Percentiles rank a stretch among this genome's conserved stretches.
Conservation (phyloP, 2,329 filamentous ascomycete genomes). For the Alternaria novae-zelandiae region DNA sequence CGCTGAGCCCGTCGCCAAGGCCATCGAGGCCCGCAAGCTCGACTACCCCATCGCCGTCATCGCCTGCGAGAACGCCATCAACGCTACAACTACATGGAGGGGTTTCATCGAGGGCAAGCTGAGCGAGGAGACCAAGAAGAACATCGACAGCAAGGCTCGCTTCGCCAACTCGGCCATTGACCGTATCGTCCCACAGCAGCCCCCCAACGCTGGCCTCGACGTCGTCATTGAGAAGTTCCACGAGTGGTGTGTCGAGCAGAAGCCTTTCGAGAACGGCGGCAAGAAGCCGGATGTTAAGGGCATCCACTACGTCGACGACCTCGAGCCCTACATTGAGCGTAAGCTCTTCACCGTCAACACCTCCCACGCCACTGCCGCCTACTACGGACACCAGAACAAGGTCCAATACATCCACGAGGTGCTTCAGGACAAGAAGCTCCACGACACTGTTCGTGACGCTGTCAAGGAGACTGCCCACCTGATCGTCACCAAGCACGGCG, state of each 20-base stretch:
- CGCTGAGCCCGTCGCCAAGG: constrained; percentile 93
- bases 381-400: constrained; percentile 87
- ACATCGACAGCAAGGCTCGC: constrained; percentile 75
- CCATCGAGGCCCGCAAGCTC: constrained; percentile 75
- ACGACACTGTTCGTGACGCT: constrained; percentile 77
- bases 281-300: constrained; percentile 79
- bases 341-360: constrained; percentile 99
- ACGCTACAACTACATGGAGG: constrained; percentile 87
- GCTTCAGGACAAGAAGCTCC: constrained; percentile 79
- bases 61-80: constrained; percentile 97
- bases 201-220: constrained; percentile 78
- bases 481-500: constrained; percentile 86
- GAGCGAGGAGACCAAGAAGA: constrained; percentile 67
- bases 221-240: constrained; percentile 98
- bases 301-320: constrained; percentile 90
- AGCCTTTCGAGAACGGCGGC: constrained; percentile 74
- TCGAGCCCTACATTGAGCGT: constrained; percentile 96
- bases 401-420: constrained; percentile 91
- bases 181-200: constrained; percentile 94
- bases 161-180: constrained; percentile 99
- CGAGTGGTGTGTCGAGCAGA: constrained; percentile 95
- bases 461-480: constrained; percentile 85
- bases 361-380: constrained; percentile 92
- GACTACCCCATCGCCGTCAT: constrained; percentile 83
- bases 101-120: constrained; percentile 81